phyloP scores from a whole-genome alignment of 495 filamentous ascomycete genomes.

The Astrocystis sublimbata region DNA sequence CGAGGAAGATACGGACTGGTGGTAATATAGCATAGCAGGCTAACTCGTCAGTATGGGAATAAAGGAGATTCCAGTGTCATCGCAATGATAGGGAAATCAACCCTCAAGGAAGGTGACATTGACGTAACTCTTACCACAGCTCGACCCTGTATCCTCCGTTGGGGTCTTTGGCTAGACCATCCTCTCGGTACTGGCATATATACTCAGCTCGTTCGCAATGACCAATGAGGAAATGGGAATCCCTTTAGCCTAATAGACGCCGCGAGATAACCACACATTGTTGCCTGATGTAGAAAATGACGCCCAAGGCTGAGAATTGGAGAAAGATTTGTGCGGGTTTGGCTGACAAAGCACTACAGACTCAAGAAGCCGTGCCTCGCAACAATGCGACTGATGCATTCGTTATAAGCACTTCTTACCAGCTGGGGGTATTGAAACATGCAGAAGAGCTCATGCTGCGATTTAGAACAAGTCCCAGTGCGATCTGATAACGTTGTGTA shows the following conservation, averaged over 20 bases:
- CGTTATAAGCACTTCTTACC: background rate
- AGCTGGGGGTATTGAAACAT: background rate
- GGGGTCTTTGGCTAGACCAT: slow-evolving; percentile 1
- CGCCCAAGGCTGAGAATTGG: slow-evolving; percentile 5
- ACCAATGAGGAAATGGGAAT: background rate
- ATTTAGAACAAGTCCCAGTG: background rate
- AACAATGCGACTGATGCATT: background rate
- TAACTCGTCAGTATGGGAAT: background rate
- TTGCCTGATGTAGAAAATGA: slow-evolving; percentile 13
- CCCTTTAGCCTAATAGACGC: background rate
- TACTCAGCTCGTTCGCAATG: background rate
- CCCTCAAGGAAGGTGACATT: background rate
- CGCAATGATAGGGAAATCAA: background rate
- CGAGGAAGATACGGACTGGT: background rate
- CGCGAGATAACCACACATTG: background rate
- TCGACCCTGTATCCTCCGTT: background rate
- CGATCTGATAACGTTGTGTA: background rate
- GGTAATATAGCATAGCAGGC: background rate
- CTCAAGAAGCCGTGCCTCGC: background rate
- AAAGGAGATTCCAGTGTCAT: background rate
- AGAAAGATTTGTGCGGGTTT: slow-evolving; percentile 10
- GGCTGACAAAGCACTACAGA: background rate
- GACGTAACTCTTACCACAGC: background rate
- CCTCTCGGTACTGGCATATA: background rate
- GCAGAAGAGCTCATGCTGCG: background rate